Evolutionary conservation across 2,329 filamentous ascomycete genomes (phyloP), one percentile per base, ranked within the genome.

Genomic region (Samsoniella hepiali): DNA sequence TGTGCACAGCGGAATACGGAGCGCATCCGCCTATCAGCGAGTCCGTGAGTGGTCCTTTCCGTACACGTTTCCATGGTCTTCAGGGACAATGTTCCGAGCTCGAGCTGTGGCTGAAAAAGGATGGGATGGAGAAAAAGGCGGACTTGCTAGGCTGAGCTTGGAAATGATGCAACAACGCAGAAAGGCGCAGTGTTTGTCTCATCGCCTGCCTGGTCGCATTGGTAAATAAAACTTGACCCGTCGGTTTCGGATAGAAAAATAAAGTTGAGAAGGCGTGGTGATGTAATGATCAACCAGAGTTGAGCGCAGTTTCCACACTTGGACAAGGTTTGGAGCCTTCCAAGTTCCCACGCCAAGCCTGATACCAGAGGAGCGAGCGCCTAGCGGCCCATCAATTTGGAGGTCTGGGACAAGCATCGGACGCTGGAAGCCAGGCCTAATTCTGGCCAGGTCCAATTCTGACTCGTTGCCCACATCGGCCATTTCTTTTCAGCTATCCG

Each of bases 231-330:
- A 3, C 3, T 22, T 13, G 27, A 59, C 29, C 11, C 6, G 38
- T 53, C 27, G 36, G 44, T 40, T 51, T 50, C 13, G 58, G 47
- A 15, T 9, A 40, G 22, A 32, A 54, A 38, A 34, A 17, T 42
- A 50, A 57, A 47, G 9, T 27, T 13, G 27, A 38, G 38, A 3
- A 22, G 44, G 3, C 34, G 44, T 63, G 60, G 36, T 63, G 60
- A 63, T 63, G 60, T 63, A 56, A 63, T 63, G 60, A 63, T 63
- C 60, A 34, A 31, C 53, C 17, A 11, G 32, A 56, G 27, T 50
- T 17, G 49, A 54, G 42, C 13, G 40, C 42, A 44, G 51, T 56
- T 62, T 40, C 51, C 44, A 51, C 60, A 27, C 13, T 13, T 40
- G 45, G 44, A 49, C 45, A 57, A 63, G 45, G 60, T 63, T 63